A percentile compares a stretch with the other conserved stretches of the same genome.
phyloP scores from a whole-genome alignment of 192 early-diverging fungal genomes.

The Allomyces arbusculus region DNA sequence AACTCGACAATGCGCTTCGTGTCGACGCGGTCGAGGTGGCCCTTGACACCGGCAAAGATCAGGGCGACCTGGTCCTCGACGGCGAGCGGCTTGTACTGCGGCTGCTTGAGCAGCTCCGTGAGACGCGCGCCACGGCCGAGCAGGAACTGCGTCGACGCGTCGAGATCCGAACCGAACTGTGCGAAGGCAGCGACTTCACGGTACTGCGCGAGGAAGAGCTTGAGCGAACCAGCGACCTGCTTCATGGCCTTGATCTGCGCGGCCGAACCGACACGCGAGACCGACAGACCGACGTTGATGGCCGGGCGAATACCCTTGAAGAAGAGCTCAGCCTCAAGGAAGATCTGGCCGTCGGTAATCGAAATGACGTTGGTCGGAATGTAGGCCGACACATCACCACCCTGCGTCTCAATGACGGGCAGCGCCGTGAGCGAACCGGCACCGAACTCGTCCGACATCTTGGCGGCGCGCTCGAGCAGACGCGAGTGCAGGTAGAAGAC shows the following conservation, averaged over 20 bases:
- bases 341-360: slow-evolving; percentile 99
- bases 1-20: slow-evolving; percentile 83
- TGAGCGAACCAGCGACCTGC: slow-evolving; percentile 98
- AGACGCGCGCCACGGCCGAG: slow-evolving; percentile 99
- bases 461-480: slow-evolving; percentile 96
- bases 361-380: slow-evolving; percentile 99
- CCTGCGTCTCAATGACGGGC: slow-evolving; percentile 99
- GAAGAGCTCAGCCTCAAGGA: slow-evolving; percentile 99
- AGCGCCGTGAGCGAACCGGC: slow-evolving; percentile 95
- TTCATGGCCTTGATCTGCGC: slow-evolving; percentile 99
- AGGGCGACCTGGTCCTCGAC: slow-evolving; percentile 96
- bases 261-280: slow-evolving; percentile 98
- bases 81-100: slow-evolving; percentile 88
- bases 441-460: slow-evolving; percentile 93
- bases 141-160: slow-evolving; percentile 98
- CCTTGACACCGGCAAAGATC: slow-evolving; percentile 98
- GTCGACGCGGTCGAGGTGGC: slow-evolving; percentile 96
- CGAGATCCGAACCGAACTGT: slow-evolving; percentile 99
- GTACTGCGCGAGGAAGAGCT: slow-evolving; percentile 99
- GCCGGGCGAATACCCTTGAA: slow-evolving; percentile 99
- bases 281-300: slow-evolving; percentile 99
- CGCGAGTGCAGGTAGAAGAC: slow-evolving; percentile 99
- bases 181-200: slow-evolving; percentile 99
- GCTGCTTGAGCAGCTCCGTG: slow-evolving; percentile 98
- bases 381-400: slow-evolving; percentile 99